Conservation (phyloP, 192 early-diverging fungal species). For the Cetraspora pellucida region DNA sequence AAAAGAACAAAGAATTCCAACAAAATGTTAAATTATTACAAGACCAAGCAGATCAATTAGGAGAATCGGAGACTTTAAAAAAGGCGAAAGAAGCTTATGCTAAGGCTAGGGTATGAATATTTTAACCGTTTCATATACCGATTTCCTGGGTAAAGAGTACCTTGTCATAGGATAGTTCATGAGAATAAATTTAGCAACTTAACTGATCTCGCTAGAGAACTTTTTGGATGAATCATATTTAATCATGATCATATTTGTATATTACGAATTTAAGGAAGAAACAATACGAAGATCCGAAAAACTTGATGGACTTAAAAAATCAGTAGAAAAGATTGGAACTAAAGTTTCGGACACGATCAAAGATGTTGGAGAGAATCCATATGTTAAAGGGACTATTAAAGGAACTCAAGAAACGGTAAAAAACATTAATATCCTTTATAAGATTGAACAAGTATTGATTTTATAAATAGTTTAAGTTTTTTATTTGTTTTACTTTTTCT, state of each 20-base stretch:
- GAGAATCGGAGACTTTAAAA: slow-evolving; percentile 86
- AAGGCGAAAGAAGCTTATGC: slow-evolving; percentile 76
- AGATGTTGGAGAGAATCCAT: slow-evolving; percentile 72
- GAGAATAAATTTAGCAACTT: too few relatives aligned
- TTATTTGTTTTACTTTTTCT: not conserved
- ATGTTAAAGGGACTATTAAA: slow-evolving; percentile 82
- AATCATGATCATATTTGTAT: too few relatives aligned
- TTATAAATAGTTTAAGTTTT: not conserved
- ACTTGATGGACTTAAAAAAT: slow-evolving; percentile 66
- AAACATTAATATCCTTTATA: not conserved
- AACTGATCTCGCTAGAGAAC: too few relatives aligned
- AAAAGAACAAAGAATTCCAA: slow-evolving; percentile 94
- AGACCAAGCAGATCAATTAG: slow-evolving; percentile 78
- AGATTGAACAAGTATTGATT: not conserved
- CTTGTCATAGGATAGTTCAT: too few relatives aligned
- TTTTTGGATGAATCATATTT: too few relatives aligned
- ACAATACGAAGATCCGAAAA: slow-evolving; percentile 48
- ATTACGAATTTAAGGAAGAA: too few relatives aligned
- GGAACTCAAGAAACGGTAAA: slow-evolving; percentile 70
- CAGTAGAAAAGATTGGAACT: slow-evolving; percentile 70
- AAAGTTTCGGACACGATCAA: slow-evolving; percentile 65
- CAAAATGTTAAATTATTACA: slow-evolving; percentile 87
- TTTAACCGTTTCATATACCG: not conserved
- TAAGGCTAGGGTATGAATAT: slow-evolving; percentile 53
- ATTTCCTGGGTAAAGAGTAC: too few relatives aligned